These are phyloP conservation scores for Beauveria bassiana DNA, from an alignment of 2,329 filamentous ascomycete species.

Conservation along the genomic window DNA sequence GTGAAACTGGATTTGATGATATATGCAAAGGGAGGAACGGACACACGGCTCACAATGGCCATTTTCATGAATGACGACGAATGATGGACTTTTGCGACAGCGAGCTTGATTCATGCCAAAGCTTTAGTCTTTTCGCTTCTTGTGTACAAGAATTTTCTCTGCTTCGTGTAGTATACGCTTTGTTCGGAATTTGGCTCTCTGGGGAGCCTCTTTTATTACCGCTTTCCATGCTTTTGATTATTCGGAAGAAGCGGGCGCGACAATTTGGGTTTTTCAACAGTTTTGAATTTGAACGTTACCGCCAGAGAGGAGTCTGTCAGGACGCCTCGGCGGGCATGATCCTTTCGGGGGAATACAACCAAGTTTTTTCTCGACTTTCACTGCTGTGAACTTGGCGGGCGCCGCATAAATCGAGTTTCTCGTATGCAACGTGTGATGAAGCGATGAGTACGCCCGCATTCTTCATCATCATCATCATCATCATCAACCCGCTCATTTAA, in stretches of 20 bases:
- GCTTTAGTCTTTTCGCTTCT: neutral
- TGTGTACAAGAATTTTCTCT: neutral
- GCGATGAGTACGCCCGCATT: neutral
- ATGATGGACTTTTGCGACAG: neutral
- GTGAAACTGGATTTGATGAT: neutral
- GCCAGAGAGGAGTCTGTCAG: neutral
- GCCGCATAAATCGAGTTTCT: neutral
- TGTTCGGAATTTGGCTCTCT: neutral
- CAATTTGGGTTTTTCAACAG: neutral
- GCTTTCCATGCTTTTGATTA: neutral
- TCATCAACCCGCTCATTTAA: too few relatives aligned
- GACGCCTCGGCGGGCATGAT: neutral
- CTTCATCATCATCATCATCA: too few relatives aligned
- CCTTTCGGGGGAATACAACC: neutral
- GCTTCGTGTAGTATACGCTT: neutral
- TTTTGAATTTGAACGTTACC: neutral
- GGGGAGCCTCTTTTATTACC: neutral
- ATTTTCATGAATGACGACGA: neutral
- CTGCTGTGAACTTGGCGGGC: neutral
- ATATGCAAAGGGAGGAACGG: too few relatives aligned
- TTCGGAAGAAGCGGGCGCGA: neutral
- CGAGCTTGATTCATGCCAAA: neutral
- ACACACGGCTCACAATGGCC: neutral
- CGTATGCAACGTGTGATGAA: neutral
- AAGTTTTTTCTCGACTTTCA: neutral